Percentiles rank a stretch among this genome's conserved stretches.
phyloP scores from a whole-genome alignment of 2,329 filamentous ascomycete species.

The Ilyonectria sp. region DNA sequence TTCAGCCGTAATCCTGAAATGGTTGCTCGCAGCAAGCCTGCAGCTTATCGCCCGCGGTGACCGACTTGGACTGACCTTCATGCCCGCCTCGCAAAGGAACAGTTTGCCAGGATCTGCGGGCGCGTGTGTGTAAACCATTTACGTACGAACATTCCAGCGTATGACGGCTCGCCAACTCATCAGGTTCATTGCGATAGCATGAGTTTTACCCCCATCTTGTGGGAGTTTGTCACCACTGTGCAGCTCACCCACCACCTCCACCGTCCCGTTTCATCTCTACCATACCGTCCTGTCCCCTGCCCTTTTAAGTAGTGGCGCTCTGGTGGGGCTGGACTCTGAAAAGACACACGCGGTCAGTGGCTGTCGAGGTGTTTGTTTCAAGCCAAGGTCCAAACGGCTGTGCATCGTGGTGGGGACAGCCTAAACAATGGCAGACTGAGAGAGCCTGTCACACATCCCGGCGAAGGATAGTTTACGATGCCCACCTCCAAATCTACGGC shows the following conservation, averaged over 20 bases:
- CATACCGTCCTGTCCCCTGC: neutral
- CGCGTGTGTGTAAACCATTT: neutral
- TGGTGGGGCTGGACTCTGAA: neutral
- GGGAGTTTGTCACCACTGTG: neutral
- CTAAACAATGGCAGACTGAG: neutral
- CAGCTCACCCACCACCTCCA: neutral
- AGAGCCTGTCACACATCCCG: no score
- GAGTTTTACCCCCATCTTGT: neutral
- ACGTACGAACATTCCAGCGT: no score
- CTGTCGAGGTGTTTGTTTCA: neutral
- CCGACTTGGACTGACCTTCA: neutral
- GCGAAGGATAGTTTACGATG: neutral
- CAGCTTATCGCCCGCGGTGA: neutral
- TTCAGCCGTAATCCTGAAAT: neutral
- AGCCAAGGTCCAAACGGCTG: neutral
- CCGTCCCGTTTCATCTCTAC: neutral
- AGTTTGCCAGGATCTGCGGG: neutral
- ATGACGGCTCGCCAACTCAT: neutral
- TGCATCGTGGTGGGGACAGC: neutral
- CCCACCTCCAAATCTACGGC: neutral
- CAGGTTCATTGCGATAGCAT: neutral
- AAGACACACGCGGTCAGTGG: neutral
- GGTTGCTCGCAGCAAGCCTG: neutral
- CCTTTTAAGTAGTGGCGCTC: neutral
- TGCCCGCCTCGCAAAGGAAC: neutral